A percentile compares a stretch with the other conserved stretches of the same genome.
phyloP scores from a whole-genome alignment of 176 grass and related monocot species.

The Poa annua region DNA sequence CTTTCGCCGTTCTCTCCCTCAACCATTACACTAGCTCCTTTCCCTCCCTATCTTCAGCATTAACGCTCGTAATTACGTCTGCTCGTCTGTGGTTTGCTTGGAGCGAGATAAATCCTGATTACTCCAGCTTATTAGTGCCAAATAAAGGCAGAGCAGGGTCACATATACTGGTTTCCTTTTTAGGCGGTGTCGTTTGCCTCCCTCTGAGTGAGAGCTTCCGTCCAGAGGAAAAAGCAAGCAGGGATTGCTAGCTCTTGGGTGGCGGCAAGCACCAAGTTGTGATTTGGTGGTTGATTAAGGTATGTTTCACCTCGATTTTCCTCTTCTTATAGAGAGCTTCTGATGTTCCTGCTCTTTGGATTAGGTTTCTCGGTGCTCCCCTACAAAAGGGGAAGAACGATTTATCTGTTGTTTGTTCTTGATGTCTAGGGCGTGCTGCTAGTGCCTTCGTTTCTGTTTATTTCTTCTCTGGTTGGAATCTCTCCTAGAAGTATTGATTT shows the following conservation, averaged over 20 bases:
- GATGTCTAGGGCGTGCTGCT: background rate
- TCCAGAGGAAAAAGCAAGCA: background rate
- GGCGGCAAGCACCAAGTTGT: background rate
- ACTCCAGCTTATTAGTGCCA: background rate
- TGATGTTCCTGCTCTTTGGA: background rate
- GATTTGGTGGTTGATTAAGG: conserved; percentile 10
- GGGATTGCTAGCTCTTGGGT: conserved; percentile 6
- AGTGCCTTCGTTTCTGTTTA: background rate
- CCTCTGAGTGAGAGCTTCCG: conserved; percentile 22
- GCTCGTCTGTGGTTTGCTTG: background rate
- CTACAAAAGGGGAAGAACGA: no score
- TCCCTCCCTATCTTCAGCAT: background rate
- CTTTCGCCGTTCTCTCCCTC: background rate
- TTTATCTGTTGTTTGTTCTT: background rate
- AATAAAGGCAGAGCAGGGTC: conserved; percentile 16
- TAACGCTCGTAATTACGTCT: background rate
- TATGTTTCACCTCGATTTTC: conserved; percentile 6
- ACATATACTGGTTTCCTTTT: conserved; percentile 28
- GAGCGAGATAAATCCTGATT: conserved; percentile 19
- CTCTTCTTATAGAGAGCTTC: background rate
- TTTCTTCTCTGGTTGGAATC: background rate
- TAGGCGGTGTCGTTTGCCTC: background rate
- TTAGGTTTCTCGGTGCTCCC: background rate
- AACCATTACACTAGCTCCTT: background rate
- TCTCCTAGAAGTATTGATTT: background rate